These are phyloP conservation scores for Penicillium sp. DNA, from an alignment of 2,329 filamentous ascomycete genomes.

Conservation along the genomic window DNA sequence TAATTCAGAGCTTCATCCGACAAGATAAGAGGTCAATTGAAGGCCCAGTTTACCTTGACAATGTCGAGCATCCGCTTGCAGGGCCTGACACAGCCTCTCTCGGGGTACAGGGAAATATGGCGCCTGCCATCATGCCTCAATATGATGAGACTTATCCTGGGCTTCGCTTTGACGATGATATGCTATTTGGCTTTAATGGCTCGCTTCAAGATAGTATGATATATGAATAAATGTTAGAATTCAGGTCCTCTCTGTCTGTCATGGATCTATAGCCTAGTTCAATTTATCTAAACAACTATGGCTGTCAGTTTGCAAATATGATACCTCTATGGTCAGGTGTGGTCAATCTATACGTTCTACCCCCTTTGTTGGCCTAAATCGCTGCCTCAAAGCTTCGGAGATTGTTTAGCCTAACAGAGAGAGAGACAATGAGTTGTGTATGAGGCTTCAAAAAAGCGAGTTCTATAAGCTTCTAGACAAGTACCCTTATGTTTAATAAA, in stretches of 20 bases:
- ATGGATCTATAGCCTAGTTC: not conserved
- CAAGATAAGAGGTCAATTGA: slow-evolving; percentile 29
- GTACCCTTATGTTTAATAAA: slow-evolving; percentile 4
- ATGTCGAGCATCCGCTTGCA: not conserved
- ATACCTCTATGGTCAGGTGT: not conserved
- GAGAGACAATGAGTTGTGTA: not conserved
- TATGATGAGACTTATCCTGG: slow-evolving; percentile 10
- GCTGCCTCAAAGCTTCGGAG: not conserved
- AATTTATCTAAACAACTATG: not conserved
- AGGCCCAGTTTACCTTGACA: slow-evolving; percentile 2
- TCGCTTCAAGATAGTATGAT: slow-evolving; percentile 25
- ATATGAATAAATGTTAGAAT: not conserved
- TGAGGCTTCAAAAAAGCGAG: not conserved
- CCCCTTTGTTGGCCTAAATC: not conserved
- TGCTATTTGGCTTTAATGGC: slow-evolving; percentile 41
- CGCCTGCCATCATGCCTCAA: slow-evolving; percentile 4
- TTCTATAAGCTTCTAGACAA: not conserved
- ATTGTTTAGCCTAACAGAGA: not conserved
- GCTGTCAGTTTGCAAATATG: not conserved
- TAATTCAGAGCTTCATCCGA: slow-evolving; percentile 49
- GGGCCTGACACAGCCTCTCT: not conserved
- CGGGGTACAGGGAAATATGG: not conserved
- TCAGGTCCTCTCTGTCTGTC: not conserved
- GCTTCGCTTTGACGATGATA: slow-evolving; percentile 32
- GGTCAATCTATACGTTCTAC: not conserved